Conservation (phyloP, 1,284 basidiomycete species). For the Xerocomus nothofagi region DNA sequence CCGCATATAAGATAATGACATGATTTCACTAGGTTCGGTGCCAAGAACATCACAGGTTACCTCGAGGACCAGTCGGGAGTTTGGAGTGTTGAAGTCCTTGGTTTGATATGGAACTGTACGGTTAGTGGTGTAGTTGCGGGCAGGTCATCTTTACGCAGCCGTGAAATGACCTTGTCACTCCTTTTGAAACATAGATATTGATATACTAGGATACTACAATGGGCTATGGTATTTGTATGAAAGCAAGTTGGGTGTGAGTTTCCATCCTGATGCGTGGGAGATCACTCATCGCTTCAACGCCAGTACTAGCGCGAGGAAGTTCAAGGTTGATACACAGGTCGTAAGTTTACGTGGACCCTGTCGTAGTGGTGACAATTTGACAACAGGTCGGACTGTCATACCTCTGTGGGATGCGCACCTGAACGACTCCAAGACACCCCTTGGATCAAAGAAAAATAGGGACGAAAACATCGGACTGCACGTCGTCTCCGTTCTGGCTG, state of each 20-base stretch:
- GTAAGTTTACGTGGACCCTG: background rate
- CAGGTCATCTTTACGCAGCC: constrained; percentile 81
- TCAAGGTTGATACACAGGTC: background rate
- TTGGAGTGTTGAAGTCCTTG: constrained; percentile 67
- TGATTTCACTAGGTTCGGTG: constrained; percentile 59
- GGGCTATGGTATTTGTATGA: constrained; percentile 80
- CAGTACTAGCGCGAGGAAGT: constrained; percentile 23
- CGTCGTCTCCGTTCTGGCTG: constrained; percentile 1
- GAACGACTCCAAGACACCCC: constrained; percentile 76
- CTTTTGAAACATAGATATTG: background rate
- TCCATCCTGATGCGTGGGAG: background rate
- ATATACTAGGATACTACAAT: constrained; percentile 22
- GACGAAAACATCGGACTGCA: constrained; percentile 86
- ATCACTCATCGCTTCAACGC: background rate
- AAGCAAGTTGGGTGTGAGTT: constrained; percentile 63
- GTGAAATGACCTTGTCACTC: constrained; percentile 39
- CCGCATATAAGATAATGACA: background rate
- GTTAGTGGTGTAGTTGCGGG: background rate
- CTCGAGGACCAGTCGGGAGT: constrained; percentile 74
- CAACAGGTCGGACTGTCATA: constrained; percentile 67
- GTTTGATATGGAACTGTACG: no score
- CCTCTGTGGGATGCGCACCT: constrained; percentile 80
- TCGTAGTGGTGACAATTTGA: constrained; percentile 64
- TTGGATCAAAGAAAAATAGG: constrained; percentile 70
- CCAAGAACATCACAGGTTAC: constrained; percentile 78